Evolutionary conservation across 202 grass and related monocot genomes (phyloP).

Genomic region (Bolboschoenoplectus hybrid): DNA sequence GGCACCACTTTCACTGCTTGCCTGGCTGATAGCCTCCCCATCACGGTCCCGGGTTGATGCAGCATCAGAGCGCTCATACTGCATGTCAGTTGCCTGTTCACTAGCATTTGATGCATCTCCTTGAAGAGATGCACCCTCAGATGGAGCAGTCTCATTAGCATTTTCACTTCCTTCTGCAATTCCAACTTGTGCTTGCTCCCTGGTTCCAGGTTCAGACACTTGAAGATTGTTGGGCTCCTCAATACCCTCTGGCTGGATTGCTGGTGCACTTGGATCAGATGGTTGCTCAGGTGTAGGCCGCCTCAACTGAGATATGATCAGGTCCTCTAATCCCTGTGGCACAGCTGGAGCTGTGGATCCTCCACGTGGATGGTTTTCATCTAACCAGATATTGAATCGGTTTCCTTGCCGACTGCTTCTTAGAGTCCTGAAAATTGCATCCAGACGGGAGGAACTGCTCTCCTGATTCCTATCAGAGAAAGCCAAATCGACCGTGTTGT

Average conservation of each 20-base stretch:
- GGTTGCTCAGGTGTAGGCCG: constrained; percentile 61
- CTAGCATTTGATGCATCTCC: constrained; percentile 64
- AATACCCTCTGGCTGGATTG: constrained; percentile 52
- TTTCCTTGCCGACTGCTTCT: constrained; percentile 83
- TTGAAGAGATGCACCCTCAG: constrained; percentile 57
- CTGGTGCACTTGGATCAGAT: constrained; percentile 49
- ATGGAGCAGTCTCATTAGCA: constrained; percentile 49
- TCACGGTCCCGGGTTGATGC: constrained; percentile 58
- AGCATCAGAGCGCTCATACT: constrained; percentile 79
- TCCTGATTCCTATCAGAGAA: constrained; percentile 88
- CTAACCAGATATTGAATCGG: constrained; percentile 95
- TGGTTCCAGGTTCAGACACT: constrained; percentile 60
- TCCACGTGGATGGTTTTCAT: constrained; percentile 71
- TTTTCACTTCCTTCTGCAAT: constrained; percentile 55
- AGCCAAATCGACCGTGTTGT: constrained; percentile 81
- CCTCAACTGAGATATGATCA: constrained; percentile 84
- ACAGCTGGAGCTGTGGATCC: constrained; percentile 61
- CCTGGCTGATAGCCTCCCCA: constrained; percentile 93
- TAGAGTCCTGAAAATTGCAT: constrained; percentile 92
- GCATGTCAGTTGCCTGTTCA: constrained; percentile 87
- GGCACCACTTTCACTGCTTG: constrained; percentile 95
- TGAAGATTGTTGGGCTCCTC: constrained; percentile 57
- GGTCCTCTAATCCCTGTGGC: constrained; percentile 91
- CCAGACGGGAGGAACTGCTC: constrained; percentile 83
- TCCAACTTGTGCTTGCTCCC: constrained; percentile 48